phyloP scores from a whole-genome alignment of 805 yeast genomes.

The Ogataea paraovalis region DNA sequence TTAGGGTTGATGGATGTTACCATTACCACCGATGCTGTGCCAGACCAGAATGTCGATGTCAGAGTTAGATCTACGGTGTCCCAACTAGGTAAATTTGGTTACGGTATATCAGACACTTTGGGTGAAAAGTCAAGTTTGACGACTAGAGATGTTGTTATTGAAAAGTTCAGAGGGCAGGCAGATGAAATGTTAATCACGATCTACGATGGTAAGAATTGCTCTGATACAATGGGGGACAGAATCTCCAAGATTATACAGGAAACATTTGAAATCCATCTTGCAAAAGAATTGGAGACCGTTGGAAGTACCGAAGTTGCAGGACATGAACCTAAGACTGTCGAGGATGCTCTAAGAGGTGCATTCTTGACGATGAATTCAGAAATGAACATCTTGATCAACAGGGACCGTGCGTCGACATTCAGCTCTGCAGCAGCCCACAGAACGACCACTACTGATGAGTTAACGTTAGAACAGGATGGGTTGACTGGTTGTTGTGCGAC shows the following conservation, averaged over 20 bases:
- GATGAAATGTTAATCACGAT: conserved; percentile 78
- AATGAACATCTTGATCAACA: conserved; percentile 58
- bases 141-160: conserved; percentile 80
- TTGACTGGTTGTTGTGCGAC: conserved; percentile 83
- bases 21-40: conserved; percentile 79
- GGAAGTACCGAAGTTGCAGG: conserved; percentile 34
- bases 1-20: conserved; percentile 95
- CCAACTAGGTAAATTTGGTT: conserved; percentile 65
- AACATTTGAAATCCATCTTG: conserved; percentile 61
- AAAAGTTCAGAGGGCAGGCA: conserved; percentile 79
- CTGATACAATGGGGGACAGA: conserved; percentile 53
- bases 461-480: conserved; percentile 61
- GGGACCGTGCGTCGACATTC: conserved; percentile 38
- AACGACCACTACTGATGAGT: conserved; percentile 47
- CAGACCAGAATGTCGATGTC: conserved; percentile 78
- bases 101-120: conserved; percentile 88
- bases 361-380: conserved; percentile 79
- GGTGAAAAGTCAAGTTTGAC: conserved; percentile 65
- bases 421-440: conserved; percentile 48
- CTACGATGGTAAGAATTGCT: conserved; percentile 77
- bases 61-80: conserved; percentile 91
- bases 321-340: conserved; percentile 45
- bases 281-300: conserved; percentile 52
- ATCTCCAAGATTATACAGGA: conserved; percentile 72
- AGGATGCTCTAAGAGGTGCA: conserved; percentile 77